These are phyloP conservation scores for Bimuria novae-zelandiae DNA, from an alignment of 2,329 filamentous ascomycete species.

Conservation along the genomic window DNA sequence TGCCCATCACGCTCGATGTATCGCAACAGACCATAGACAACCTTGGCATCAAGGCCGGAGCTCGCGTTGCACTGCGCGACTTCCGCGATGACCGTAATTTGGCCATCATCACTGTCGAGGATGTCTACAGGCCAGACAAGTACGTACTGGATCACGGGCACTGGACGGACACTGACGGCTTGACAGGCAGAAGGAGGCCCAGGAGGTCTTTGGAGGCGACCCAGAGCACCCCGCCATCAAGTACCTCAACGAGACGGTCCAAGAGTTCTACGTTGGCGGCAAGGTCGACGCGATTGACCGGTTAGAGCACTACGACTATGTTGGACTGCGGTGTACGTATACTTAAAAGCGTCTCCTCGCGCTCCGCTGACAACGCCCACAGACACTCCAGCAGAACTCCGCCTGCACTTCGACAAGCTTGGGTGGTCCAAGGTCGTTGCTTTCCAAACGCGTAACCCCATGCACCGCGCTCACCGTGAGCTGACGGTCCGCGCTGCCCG, in stretches of 20 bases:
- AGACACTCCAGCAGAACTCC: constrained; percentile 93
- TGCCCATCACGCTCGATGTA: constrained; percentile 94
- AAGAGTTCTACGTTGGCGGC: constrained; percentile 92
- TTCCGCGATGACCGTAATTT: constrained; percentile 96
- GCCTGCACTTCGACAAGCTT: constrained; percentile 98
- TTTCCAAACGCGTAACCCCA: constrained; percentile 97
- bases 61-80: constrained; percentile 86
- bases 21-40: constrained; percentile 74
- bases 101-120: constrained; percentile 92
- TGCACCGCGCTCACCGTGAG: constrained; percentile 98
- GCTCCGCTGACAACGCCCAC: background rate
- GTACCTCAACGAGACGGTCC: constrained; percentile 79
- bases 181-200: constrained; percentile 79
- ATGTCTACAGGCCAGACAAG: constrained; percentile 96
- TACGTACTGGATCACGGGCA: constrained; percentile 53
- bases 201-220: constrained; percentile 92
- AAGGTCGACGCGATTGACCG: constrained; percentile 95
- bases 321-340: constrained; percentile 83
- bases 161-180: constrained; percentile 24
- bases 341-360: background rate
- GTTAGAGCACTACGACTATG: constrained; percentile 98
- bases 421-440: constrained; percentile 97
- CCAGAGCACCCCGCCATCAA: constrained; percentile 90
- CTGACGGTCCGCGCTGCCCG: constrained; percentile 96
- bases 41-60: constrained; percentile 75